These are phyloP conservation scores for Tulasnella sp. DNA, from an alignment of 768 basidiomycete species.

Conservation along the genomic window DNA sequence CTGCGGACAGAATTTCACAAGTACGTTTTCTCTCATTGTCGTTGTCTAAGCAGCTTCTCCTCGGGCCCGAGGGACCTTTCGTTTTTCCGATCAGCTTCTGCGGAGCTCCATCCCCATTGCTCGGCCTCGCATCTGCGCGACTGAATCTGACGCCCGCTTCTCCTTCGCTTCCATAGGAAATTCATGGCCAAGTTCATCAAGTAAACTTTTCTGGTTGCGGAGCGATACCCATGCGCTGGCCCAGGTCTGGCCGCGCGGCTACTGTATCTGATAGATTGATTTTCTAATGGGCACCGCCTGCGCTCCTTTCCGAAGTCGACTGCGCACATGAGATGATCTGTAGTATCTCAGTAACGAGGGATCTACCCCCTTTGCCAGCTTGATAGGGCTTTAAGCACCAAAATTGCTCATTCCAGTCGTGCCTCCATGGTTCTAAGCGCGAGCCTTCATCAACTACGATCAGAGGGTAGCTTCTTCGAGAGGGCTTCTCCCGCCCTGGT, in stretches of 20 bases:
- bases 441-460: not conserved
- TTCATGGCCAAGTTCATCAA: conserved; percentile 94
- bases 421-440: not conserved
- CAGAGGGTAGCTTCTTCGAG: not conserved
- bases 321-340: not conserved
- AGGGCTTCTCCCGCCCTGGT: conserved; percentile 4
- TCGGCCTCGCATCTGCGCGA: conserved; percentile 19
- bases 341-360: conserved; percentile 14
- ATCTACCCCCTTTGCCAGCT: not conserved
- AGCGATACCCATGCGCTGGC: not conserved
- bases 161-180: conserved; percentile 57
- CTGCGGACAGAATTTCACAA: conserved; percentile 93
- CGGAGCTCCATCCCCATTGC: conserved; percentile 5
- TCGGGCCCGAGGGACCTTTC: not conserved
- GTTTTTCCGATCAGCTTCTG: conserved; percentile 8
- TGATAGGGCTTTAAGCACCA: not conserved
- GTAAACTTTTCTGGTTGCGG: conserved; percentile 25
- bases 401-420: not conserved
- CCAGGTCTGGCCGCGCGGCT: not conserved
- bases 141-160: conserved; percentile 4
- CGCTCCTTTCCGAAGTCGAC: not conserved
- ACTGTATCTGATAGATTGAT: not conserved
- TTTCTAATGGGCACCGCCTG: not conserved
- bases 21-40: conserved; percentile 47
- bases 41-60: conserved; percentile 24